Evolutionary conservation across 176 grass and related monocot species (phyloP).

Genomic region (Zea luxurians): DNA sequence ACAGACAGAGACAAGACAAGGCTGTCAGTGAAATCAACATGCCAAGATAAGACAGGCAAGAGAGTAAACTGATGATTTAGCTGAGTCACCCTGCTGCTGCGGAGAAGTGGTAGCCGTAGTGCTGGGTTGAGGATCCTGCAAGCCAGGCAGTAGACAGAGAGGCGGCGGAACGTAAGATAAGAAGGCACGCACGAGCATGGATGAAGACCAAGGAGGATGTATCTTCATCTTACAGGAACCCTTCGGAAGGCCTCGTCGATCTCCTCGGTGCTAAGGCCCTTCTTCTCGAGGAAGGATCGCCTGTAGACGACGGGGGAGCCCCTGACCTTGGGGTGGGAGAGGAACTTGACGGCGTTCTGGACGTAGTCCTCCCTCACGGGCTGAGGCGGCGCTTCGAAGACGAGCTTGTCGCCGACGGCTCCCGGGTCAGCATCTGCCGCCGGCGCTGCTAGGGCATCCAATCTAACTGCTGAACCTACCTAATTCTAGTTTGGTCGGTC

Average conservation of each 20-base stretch:
- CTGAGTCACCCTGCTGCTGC: conserved; percentile 43
- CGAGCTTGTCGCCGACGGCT: conserved; percentile 26
- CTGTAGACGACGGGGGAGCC: conserved; percentile 72
- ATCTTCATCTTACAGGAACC: conserved; percentile 65
- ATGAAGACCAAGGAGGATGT: neutral
- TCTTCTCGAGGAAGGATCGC: conserved; percentile 86
- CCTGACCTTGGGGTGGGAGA: conserved; percentile 85
- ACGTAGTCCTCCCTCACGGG: conserved; percentile 86
- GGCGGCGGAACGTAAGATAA: neutral
- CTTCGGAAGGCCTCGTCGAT: conserved; percentile 92
- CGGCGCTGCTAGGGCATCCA: neutral
- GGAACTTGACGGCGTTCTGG: conserved; percentile 89
- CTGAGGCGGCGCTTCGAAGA: conserved; percentile 45
- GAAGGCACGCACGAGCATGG: neutral
- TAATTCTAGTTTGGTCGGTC: neutral
- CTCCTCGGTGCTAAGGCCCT: conserved; percentile 83
- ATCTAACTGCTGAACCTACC: neutral
- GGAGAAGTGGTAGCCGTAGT: conserved; percentile 22
- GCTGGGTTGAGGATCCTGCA: conserved; percentile 66
- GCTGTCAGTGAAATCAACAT: neutral
- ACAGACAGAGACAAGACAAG: conserved; percentile 19
- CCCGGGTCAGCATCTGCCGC: neutral
- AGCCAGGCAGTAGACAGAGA: neutral
- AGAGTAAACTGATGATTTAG: neutral
- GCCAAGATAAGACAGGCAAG: neutral